Evolutionary conservation across 2,329 filamentous ascomycete genomes (phyloP).

Genomic region (Macroventuria anomochaeta): DNA sequence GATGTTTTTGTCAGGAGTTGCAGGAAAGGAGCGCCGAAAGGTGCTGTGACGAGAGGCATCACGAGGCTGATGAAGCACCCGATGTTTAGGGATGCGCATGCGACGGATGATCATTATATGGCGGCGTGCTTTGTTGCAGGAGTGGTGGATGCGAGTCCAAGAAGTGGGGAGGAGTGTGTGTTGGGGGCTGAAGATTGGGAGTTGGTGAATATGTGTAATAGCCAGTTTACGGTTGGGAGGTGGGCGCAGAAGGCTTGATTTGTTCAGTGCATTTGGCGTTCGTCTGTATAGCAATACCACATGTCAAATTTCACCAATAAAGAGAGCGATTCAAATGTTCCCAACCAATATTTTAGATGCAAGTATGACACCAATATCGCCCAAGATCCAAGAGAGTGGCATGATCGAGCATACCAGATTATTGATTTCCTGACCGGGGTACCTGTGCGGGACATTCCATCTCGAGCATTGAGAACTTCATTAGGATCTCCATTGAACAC

Average conservation of each 20-base stretch:
- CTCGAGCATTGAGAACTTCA: too few relatives aligned
- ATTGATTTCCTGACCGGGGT: too few relatives aligned
- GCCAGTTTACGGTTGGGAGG: constrained; percentile 41
- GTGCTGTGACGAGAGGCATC: constrained; percentile 58
- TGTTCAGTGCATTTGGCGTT: not conserved
- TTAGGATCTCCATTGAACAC: too few relatives aligned
- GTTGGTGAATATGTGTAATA: constrained; percentile 45
- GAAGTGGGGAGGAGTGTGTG: constrained; percentile 29
- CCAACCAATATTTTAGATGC: too few relatives aligned
- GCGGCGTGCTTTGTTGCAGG: constrained; percentile 69
- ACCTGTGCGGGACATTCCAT: too few relatives aligned
- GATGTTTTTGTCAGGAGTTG: constrained; percentile 62
- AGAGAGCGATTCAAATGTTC: too few relatives aligned
- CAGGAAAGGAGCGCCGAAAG: constrained; percentile 55
- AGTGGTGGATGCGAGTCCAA: constrained; percentile 34
- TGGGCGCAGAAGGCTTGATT: constrained; percentile 24
- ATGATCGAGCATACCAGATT: too few relatives aligned
- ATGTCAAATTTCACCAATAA: too few relatives aligned
- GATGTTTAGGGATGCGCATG: constrained; percentile 69
- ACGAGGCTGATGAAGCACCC: constrained; percentile 73
- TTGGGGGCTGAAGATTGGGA: constrained; percentile 45
- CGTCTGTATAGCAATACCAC: not conserved
- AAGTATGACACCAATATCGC: not conserved
- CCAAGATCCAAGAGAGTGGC: too few relatives aligned
- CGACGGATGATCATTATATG: constrained; percentile 75